Conservation (phyloP, 371 early-diverging fungal genomes). For the Batkoa obscura region DNA sequence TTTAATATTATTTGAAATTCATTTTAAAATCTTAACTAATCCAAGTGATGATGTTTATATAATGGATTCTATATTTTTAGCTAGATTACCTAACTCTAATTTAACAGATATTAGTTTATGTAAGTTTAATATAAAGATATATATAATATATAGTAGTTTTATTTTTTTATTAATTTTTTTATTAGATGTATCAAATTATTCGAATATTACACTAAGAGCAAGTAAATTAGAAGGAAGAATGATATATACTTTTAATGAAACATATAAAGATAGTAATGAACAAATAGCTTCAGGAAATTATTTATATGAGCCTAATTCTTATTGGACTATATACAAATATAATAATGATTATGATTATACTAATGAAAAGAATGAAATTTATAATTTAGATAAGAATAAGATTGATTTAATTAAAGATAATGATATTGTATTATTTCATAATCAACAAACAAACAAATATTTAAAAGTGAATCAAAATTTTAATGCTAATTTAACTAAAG, state of each 20-base stretch:
- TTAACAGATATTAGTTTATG: conserved; percentile 64
- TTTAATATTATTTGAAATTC: conserved; percentile 64
- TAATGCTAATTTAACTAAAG: no score
- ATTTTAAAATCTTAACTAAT: conserved; percentile 76
- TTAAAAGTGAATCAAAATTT: no score
- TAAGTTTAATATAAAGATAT: conserved; percentile 12
- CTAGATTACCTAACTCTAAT: conserved; percentile 65
- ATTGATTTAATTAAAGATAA: conserved; percentile 11
- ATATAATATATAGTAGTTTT: no score
- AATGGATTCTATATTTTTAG: conserved; percentile 97
- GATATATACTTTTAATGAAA: conserved; percentile 92
- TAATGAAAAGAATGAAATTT: no score
- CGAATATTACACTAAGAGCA: conserved; percentile 75
- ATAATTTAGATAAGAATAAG: background rate
- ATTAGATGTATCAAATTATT: conserved; percentile 82
- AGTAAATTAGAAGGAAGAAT: conserved; percentile 74
- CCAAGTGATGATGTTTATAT: conserved; percentile 90
- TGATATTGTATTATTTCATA: conserved; percentile 22
- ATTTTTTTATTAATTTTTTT: background rate
- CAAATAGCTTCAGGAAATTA: conserved; percentile 96
- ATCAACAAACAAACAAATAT: no score
- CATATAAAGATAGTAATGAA: conserved; percentile 71
- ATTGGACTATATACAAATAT: conserved; percentile 49
- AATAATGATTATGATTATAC: background rate
- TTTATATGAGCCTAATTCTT: conserved; percentile 92